Base-by-base conservation (phyloP, 2,329 filamentous ascomycete species). In the Ophiocordyceps robertsii region DNA sequence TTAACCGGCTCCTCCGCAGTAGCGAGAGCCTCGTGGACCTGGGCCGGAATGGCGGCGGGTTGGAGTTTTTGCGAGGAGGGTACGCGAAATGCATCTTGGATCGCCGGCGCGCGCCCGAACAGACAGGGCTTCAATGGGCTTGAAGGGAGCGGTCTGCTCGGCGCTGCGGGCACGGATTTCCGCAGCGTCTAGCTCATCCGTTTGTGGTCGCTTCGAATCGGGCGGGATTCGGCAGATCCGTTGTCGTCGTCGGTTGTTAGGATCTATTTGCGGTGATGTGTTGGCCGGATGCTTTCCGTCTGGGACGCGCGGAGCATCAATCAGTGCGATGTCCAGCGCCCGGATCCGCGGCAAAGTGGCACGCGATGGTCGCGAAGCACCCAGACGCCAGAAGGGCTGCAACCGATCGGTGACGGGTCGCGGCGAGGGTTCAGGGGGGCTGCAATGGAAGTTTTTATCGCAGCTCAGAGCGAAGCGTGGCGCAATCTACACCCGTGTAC, bases 71-170 rank as follows among this genome's bases (percentile, higher is more conserved):
- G 62, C 88, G 82, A 55, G 86, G 77, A 43, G 88, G 88, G 54
- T 93, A 80, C 49, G 89, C 87, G 70, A 90, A 88, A 62, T 95
- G 89, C 87, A 95, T 92, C 52, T 54, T 69, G 55, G 47, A 49
- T 40, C 38, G 38, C 35, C 40, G 3, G 27, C 29, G 36, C 33
- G 36, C 29, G 24, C 38, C 38, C 33, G 27, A 29, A 37, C 32
- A 30, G 42, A 31, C 33, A 17, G 13, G 21, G 42, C 31, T 19
- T 36, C 33, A 16, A 36, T 14, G 16, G 16, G n/a, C 17, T 16
- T 16, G 33, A 17, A 16, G 16, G 33, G 32, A 31, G 32, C 13
- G 27, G 32, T 30, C 19, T 17, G 32, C 29, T 37, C 17, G 38
- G 38, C 16, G 42, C 42, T 24, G 24, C 33, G 29, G 35, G 38